Percentiles rank a stretch among this genome's conserved stretches.
phyloP scores from a whole-genome alignment of 305 asterid genomes.

The Ruellia speciosa region DNA sequence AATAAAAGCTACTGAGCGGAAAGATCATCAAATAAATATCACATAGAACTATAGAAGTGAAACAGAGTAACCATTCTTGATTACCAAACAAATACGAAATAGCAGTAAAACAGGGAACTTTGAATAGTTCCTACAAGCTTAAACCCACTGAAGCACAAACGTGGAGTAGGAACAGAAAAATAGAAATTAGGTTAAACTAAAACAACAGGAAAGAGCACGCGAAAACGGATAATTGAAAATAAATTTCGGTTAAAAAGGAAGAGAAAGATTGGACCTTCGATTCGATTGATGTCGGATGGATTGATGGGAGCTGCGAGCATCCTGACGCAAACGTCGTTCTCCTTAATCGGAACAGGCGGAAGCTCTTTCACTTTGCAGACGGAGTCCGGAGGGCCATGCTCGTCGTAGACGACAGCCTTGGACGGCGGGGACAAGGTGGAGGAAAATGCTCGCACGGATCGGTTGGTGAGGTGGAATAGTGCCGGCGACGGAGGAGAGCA shows the following conservation, averaged over 20 bases:
- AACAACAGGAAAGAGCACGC: conserved; percentile 4
- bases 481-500: conserved; percentile 21
- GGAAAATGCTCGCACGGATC: conserved; percentile 44
- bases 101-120: too few relatives aligned
- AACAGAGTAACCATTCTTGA: too few relatives aligned
- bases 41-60: too few relatives aligned
- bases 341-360: conserved; percentile 65
- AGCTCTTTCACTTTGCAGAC: conserved; percentile 61
- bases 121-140: background rate
- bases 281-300: conserved; percentile 91
- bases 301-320: conserved; percentile 94
- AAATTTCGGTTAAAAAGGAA: background rate
- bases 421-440: conserved; percentile 73
- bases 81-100: too few relatives aligned
- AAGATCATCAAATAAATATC: background rate
- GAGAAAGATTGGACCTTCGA: conserved; percentile 45
- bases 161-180: too few relatives aligned
- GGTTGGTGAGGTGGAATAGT: conserved; percentile 20
- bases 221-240: background rate
- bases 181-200: background rate
- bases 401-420: conserved; percentile 73
- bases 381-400: conserved; percentile 79
- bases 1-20: background rate
- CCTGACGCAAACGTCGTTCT: conserved; percentile 77
- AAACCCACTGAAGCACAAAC: background rate